Percentiles rank a stretch among this genome's conserved stretches.
These are phyloP conservation scores for Exophiala mesophila DNA, from an alignment of 2,329 filamentous ascomycete species.

Conservation along the genomic window DNA sequence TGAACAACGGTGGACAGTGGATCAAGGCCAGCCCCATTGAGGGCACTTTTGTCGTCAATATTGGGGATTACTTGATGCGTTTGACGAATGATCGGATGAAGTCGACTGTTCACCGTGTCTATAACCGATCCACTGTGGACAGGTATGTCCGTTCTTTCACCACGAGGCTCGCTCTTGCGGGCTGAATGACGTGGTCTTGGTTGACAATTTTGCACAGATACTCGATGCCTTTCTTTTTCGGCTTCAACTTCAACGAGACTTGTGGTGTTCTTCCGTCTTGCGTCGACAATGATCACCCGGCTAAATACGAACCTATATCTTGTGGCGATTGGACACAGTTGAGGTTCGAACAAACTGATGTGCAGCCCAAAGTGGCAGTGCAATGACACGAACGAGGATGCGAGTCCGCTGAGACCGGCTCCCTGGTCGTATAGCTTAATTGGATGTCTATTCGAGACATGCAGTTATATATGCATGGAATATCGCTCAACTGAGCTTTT, in stretches of 20 bases:
- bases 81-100: conserved; percentile 47
- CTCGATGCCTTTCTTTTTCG: conserved; percentile 56
- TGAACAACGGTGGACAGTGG: conserved; percentile 38
- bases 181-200: background rate
- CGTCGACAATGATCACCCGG: conserved; percentile 39
- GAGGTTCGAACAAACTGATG: conserved; percentile 19
- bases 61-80: conserved; percentile 48
- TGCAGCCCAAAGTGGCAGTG: conserved; percentile 7
- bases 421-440: too few species aligned
- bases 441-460: too few species aligned
- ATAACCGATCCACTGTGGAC: conserved; percentile 34
- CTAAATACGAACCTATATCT: conserved; percentile 49
- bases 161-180: conserved; percentile 35
- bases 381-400: too few species aligned
- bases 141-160: conserved; percentile 22
- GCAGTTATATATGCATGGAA: too few species aligned
- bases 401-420: too few species aligned
- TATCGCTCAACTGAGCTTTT: background rate
- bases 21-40: conserved; percentile 38
- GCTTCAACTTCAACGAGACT: conserved; percentile 50
- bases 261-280: conserved; percentile 43
- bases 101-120: conserved; percentile 53
- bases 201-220: conserved; percentile 35
- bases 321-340: conserved; percentile 22
- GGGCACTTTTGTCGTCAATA: conserved; percentile 46